phyloP scores from a whole-genome alignment of 441 rosid species.

The Eutrema salsugineum region DNA sequence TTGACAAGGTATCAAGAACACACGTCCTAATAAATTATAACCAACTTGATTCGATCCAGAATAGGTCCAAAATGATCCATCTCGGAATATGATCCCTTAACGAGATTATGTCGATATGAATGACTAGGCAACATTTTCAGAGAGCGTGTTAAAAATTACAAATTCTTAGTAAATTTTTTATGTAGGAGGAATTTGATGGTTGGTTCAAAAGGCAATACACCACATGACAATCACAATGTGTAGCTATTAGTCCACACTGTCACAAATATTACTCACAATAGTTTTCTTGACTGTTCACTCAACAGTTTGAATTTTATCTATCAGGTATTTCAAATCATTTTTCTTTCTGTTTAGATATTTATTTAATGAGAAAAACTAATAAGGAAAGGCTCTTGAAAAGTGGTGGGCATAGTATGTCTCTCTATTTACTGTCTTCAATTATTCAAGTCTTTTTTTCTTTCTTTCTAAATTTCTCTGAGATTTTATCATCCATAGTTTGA shows the following conservation, averaged over 20 bases:
- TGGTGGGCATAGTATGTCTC: conserved; percentile 28
- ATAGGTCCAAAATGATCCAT: neutral
- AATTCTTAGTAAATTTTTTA: neutral
- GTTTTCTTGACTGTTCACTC: conserved; percentile 15
- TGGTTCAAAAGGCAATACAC: conserved; percentile 8
- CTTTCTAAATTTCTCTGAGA: neutral
- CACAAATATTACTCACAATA: neutral
- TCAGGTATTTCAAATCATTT: neutral
- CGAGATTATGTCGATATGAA: neutral
- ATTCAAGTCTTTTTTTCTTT: conserved; percentile 1
- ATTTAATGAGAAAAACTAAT: neutral
- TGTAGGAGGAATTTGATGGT: neutral
- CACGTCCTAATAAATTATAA: neutral
- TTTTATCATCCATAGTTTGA: conserved; percentile 18
- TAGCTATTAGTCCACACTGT: conserved; percentile 4
- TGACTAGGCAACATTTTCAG: neutral
- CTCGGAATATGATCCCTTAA: neutral
- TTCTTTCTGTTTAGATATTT: conserved; percentile 7
- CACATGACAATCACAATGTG: conserved; percentile 3
- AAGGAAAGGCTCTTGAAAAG: conserved; percentile 13
- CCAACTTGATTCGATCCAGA: neutral
- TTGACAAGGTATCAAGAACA: neutral
- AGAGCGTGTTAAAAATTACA: neutral
- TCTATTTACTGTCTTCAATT: conserved; percentile 25
- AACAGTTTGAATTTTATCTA: neutral